A percentile compares a stretch with the other conserved stretches of the same genome.
phyloP scores from a whole-genome alignment of 805 yeast species.

The Barnettozyma pratensis region DNA sequence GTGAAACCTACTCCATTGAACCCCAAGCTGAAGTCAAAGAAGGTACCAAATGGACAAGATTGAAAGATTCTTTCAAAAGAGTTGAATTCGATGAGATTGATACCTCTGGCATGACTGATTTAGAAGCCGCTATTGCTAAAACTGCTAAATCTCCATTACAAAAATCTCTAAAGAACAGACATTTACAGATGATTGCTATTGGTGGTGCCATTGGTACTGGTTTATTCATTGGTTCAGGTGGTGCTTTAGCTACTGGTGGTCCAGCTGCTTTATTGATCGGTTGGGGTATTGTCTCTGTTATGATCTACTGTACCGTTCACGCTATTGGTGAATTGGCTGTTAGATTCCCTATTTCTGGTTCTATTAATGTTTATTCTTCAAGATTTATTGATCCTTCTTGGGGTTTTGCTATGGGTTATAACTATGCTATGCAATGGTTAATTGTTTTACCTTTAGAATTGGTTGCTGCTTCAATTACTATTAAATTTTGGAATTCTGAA shows the following conservation, averaged over 20 bases:
- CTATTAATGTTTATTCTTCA: slow-evolving; percentile 53
- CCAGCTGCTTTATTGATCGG: slow-evolving; percentile 42
- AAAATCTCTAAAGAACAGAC: slow-evolving; percentile 44
- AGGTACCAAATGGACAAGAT: slow-evolving; percentile 14
- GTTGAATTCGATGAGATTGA: slow-evolving; percentile 10
- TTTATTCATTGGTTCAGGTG: slow-evolving; percentile 67
- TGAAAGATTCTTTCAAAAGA: slow-evolving; percentile 19
- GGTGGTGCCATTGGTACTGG: slow-evolving; percentile 88
- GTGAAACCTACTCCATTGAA: slow-evolving; percentile 19
- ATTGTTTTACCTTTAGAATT: slow-evolving; percentile 45
- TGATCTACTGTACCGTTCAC: slow-evolving; percentile 45
- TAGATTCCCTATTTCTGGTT: slow-evolving; percentile 60
- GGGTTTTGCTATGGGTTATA: slow-evolving; percentile 60
- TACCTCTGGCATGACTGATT: slow-evolving; percentile 29
- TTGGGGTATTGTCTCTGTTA: slow-evolving; percentile 43
- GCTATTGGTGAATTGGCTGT: slow-evolving; percentile 59
- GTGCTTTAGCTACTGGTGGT: slow-evolving; percentile 58
- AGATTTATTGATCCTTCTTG: slow-evolving; percentile 53
- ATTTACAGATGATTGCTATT: slow-evolving; percentile 22
- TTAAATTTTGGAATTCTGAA: slow-evolving; percentile 43
- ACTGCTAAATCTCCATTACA: slow-evolving; percentile 14
- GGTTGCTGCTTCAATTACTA: slow-evolving; percentile 49
- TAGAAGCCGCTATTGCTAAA: slow-evolving; percentile 38
- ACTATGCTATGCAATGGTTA: slow-evolving; percentile 48
- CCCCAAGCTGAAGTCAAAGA: background rate